phyloP scores from a whole-genome alignment of 148 eudicot genomes.

The Chenopodium berlandieri region DNA sequence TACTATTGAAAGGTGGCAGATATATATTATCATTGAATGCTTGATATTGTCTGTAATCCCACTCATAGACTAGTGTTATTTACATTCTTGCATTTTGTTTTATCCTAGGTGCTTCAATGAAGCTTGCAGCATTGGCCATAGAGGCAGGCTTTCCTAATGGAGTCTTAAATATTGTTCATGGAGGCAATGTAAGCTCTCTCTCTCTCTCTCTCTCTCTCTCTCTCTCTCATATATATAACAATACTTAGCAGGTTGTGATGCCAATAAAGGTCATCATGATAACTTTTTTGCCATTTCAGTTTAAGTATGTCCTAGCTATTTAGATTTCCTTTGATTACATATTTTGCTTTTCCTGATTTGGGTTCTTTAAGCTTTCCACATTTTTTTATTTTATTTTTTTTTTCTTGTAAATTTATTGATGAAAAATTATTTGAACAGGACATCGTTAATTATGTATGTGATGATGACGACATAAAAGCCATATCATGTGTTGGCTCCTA shows the following conservation, averaged over 20 bases:
- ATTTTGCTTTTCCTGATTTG: neutral
- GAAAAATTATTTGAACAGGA: slow-evolving; percentile 44
- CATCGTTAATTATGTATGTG: slow-evolving; percentile 50
- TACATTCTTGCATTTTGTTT: no score
- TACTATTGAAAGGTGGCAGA: neutral
- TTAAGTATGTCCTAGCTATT: neutral
- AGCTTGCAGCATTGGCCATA: slow-evolving; percentile 53
- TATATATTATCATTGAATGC: neutral
- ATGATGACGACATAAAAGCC: slow-evolving; percentile 60
- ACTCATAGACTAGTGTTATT: no score
- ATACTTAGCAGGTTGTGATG: neutral
- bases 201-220: no score
- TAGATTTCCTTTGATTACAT: neutral
- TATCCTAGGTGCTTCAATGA: slow-evolving; percentile 53
- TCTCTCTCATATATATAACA: neutral
- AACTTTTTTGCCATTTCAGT: neutral
- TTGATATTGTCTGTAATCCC: no score
- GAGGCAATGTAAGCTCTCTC: slow-evolving; percentile 52
- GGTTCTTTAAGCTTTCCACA: no score
- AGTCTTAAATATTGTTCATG: slow-evolving; percentile 71
- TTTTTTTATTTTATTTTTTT: no score
- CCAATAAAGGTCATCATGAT: neutral
- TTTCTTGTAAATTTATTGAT: neutral
- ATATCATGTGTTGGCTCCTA: slow-evolving; percentile 63
- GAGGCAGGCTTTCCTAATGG: slow-evolving; percentile 84